Percentiles rank a stretch among this genome's conserved stretches.
Conservation (phyloP, 345 rosid genomes). For the Syzygium aqueum region DNA sequence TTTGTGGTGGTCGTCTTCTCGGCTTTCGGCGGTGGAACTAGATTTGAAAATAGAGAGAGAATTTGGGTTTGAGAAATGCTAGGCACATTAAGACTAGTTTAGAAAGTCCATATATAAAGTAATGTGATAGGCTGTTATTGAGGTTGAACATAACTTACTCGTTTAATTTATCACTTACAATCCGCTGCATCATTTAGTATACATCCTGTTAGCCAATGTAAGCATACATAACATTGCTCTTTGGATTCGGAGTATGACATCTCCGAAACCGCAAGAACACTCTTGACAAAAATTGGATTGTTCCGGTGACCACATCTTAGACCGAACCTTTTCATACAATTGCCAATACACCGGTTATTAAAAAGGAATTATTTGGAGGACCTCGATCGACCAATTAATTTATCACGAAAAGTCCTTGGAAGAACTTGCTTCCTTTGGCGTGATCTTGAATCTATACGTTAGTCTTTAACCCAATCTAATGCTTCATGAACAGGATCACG, state of each 20-base stretch:
- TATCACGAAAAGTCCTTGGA: background rate
- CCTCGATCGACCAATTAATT: background rate
- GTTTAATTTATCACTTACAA: background rate
- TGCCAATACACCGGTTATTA: background rate
- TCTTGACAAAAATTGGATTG: rapidly evolving
- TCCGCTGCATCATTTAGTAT: background rate
- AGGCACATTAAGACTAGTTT: background rate
- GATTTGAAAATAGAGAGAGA: background rate
- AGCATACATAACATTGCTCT: background rate
- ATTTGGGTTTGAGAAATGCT: background rate
- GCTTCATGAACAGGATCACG: background rate
- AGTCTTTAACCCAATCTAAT: background rate
- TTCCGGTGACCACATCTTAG: rapidly evolving
- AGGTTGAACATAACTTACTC: background rate
- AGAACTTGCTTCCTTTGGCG: background rate
- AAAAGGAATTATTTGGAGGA: background rate
- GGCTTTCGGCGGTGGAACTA: background rate
- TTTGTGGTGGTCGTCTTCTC: background rate
- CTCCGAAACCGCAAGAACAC: rapidly evolving
- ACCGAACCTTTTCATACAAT: background rate
- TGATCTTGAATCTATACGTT: background rate
- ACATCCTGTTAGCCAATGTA: background rate
- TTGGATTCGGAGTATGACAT: background rate
- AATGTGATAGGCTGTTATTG: rapidly evolving
- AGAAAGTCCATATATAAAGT: background rate